Evolutionary conservation across 768 basidiomycete genomes (phyloP).

Genomic region (Hirschioporus abietinus): DNA sequence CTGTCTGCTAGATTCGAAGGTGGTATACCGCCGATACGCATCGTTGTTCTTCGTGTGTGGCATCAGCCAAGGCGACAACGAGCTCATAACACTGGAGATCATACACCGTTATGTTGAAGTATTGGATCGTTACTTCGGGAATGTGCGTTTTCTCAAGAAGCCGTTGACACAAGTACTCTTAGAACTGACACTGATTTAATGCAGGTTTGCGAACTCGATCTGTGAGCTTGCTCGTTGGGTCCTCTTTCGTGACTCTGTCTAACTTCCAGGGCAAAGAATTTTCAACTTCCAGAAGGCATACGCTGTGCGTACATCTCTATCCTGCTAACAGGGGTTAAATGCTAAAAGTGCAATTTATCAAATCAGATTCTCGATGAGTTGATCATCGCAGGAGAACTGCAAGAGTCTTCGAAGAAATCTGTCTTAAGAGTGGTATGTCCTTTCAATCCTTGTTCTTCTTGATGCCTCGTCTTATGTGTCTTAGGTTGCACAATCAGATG

Average conservation of each 20-base stretch:
- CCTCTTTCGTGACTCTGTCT: background rate
- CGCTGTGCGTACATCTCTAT: constrained; percentile 45
- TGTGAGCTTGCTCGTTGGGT: constrained; percentile 44
- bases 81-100: constrained; percentile 86
- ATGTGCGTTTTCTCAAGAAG: constrained; percentile 24
- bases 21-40: constrained; percentile 93
- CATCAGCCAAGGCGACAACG: constrained; percentile 80
- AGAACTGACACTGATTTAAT: background rate
- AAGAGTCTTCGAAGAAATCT: constrained; percentile 81
- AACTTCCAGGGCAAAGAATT: constrained; percentile 46
- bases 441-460: background rate
- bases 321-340: background rate
- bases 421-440: constrained; percentile 53
- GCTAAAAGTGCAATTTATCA: background rate
- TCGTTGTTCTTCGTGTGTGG: constrained; percentile 94
- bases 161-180: background rate
- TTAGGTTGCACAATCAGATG: constrained; percentile 82
- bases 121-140: constrained; percentile 60
- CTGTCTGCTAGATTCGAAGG: constrained; percentile 56
- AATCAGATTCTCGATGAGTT: constrained; percentile 83
- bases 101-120: constrained; percentile 93
- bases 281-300: constrained; percentile 99
- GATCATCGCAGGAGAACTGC: constrained; percentile 89
- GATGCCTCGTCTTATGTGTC: background rate
- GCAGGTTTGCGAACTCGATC: constrained; percentile 86